These are phyloP conservation scores for Echeveria elegans DNA, from an alignment of 164 flowering plant species.

Conservation along the genomic window DNA sequence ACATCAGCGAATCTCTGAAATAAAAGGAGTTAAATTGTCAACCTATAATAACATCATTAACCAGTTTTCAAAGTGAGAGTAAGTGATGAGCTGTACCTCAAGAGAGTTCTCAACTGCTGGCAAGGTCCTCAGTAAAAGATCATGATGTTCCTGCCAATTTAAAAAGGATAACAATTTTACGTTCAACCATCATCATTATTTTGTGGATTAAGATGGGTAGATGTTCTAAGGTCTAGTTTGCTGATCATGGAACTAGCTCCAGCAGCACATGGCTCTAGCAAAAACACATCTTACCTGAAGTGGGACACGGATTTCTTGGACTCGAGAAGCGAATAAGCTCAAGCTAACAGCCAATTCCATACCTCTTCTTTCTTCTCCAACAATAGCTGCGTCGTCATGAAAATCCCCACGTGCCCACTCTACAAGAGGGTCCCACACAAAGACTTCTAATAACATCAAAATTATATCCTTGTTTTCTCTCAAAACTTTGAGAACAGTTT, in stretches of 20 bases:
- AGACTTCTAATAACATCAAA: conserved; percentile 84
- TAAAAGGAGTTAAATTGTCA: not conserved
- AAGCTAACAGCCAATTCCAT: conserved; percentile 99
- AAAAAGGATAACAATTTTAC: conserved; percentile 12
- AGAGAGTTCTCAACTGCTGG: conserved; percentile 79
- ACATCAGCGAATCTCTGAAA: conserved; percentile 65
- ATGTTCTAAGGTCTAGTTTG: not conserved
- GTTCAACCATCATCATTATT: not conserved
- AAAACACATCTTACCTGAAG: conserved; percentile 53
- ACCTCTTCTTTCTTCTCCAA: conserved; percentile 98
- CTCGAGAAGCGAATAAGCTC: conserved; percentile 96
- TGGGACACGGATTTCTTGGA: conserved; percentile 96
- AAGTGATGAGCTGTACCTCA: conserved; percentile 42
- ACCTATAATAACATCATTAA: conserved; percentile 2
- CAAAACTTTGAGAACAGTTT: conserved; percentile 70
- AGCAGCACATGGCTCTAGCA: not conserved
- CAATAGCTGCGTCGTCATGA: conserved; percentile 96
- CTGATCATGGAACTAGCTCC: not conserved
- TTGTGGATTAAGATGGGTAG: not conserved
- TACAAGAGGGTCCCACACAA: conserved; percentile 97
- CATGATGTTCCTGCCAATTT: conserved; percentile 81
- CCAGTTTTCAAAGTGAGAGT: not conserved
- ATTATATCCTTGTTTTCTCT: conserved; percentile 84
- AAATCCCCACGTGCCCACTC: conserved; percentile 97
- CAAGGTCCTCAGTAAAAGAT: conserved; percentile 62